Percentiles rank a stretch among this genome's conserved stretches.
These are phyloP conservation scores for Pulicaria dysenterica DNA, from an alignment of 129 eudicot species.

Conservation along the genomic window DNA sequence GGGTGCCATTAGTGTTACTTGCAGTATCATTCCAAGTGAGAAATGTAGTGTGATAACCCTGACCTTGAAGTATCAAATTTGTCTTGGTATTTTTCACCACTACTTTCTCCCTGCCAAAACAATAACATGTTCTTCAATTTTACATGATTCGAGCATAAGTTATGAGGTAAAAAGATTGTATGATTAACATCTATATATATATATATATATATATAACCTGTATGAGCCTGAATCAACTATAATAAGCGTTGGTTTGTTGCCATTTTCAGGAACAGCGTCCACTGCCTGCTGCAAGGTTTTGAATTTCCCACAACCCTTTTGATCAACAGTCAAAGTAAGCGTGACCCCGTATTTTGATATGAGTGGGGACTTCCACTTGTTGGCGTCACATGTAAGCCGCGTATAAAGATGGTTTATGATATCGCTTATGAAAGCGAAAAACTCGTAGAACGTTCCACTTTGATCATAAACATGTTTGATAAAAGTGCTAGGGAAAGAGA, in stretches of 20 bases:
- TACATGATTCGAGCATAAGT: not conserved
- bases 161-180: conserved; percentile 4
- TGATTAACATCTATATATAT: conserved; percentile 4
- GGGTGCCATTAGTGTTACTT: conserved; percentile 64
- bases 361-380: conserved; percentile 63
- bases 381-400: conserved; percentile 41
- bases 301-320: conserved; percentile 72
- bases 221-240: conserved; percentile 71
- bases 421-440: conserved; percentile 18
- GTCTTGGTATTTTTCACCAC: conserved; percentile 49
- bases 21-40: conserved; percentile 83
- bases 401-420: conserved; percentile 11
- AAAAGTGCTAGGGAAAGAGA: conserved; percentile 17
- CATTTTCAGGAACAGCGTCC: conserved; percentile 59
- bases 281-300: conserved; percentile 75
- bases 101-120: conserved; percentile 75
- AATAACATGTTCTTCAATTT: conserved; percentile 15
- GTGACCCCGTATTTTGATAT: conserved; percentile 46
- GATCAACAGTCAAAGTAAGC: conserved; percentile 58
- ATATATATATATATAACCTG: conserved; percentile 38
- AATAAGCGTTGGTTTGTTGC: conserved; percentile 56
- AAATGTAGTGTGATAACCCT: conserved; percentile 59
- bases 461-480: conserved; percentile 35
- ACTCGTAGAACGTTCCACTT: conserved; percentile 29
- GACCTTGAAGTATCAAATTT: conserved; percentile 76